Percentiles rank a stretch among this genome's conserved stretches.
These are phyloP conservation scores for Cryptosporidium sp. DNA, from an alignment of 169 alveolate genomes.

Conservation along the genomic window DNA sequence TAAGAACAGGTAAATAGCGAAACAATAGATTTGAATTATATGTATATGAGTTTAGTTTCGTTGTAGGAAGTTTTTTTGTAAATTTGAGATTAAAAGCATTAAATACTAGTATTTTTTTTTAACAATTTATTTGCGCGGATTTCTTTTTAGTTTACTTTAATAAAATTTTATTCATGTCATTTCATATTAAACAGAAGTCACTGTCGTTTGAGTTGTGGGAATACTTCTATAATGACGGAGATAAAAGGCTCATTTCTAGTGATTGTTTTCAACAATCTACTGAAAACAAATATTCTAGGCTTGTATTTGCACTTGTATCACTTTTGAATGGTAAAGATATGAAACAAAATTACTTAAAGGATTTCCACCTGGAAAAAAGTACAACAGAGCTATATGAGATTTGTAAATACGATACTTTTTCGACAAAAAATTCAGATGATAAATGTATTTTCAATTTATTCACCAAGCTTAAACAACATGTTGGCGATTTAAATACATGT, in stretches of 20 bases:
- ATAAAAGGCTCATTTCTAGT: not conserved
- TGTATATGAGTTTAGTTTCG: constrained; percentile 10
- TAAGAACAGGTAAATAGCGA: not conserved
- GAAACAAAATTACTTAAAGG: not conserved
- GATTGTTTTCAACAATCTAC: constrained; percentile 10
- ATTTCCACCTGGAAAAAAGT: constrained; percentile 22
- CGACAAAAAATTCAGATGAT: not conserved
- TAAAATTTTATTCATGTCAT: not conserved
- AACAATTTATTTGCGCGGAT: constrained; percentile 28
- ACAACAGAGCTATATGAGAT: not conserved
- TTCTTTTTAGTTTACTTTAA: not conserved
- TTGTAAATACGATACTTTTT: not conserved
- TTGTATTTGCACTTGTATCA: constrained; percentile 1
- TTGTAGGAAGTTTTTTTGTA: constrained; percentile 1
- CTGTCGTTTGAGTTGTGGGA: constrained; percentile 21
- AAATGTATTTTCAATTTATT: not conserved
- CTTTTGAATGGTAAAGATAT: constrained; percentile 13
- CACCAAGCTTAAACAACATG: not conserved
- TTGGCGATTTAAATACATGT: not conserved
- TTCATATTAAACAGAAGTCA: not conserved
- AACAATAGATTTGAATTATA: constrained; percentile 5
- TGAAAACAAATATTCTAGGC: constrained; percentile 35
- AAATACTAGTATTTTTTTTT: constrained; percentile 8
- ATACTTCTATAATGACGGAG: constrained; percentile 20
- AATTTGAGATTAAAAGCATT: not conserved